Evolutionary conservation across 2,329 filamentous ascomycete genomes (phyloP), one percentile per base, ranked within the genome.

Genomic region (Gaeumannomyces sp.): DNA sequence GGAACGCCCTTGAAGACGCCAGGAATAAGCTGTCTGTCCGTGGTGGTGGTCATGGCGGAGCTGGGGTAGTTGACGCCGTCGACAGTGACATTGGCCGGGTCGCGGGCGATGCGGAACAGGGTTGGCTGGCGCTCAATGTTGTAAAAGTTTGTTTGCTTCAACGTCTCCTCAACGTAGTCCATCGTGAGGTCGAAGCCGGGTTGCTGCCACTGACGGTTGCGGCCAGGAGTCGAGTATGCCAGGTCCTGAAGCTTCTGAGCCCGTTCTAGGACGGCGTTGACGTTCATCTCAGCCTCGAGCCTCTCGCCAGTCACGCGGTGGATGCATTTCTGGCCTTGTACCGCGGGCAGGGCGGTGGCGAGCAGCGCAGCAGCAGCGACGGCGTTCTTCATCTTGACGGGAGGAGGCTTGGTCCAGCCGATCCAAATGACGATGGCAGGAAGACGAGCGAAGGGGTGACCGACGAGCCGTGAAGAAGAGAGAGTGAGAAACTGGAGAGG

Each of bases 1-100:
- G 78, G 73, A 11, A 59, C 62, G 56, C 27, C 62, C 8, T 59
- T 56, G 19, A 59, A 63, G 25, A 56, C 35, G 56, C 62, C 62
- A 5, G 73, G 75, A 53, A 69, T 73, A n/a, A 76, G 73, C 19
- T 74, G 71, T 31, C 78, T 83, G 56, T 78, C 76, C 3, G 85
- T 82, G 19, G 81, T 82, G 71, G 85, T 86, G n/a, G 76, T 78
- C 73, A 80, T 73, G 68, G 74, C 72, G 33, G 67, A 38, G 13
- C 70, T 69, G 1, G 68, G 67, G 57, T 77, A 65, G 2, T 67
- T 66, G 16, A 67, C 68, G 50, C 74, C 76, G 60, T 69, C 70
- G 61, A 76, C 68, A 25, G 68, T 66, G 64, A 80, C 68, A 0
- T 69, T 53, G 6, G 62, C 53, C 13, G 62, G 62, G 56, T 63